These are phyloP conservation scores for Torulaspora franciscae DNA, from an alignment of 805 yeast genomes.

Conservation along the genomic window DNA sequence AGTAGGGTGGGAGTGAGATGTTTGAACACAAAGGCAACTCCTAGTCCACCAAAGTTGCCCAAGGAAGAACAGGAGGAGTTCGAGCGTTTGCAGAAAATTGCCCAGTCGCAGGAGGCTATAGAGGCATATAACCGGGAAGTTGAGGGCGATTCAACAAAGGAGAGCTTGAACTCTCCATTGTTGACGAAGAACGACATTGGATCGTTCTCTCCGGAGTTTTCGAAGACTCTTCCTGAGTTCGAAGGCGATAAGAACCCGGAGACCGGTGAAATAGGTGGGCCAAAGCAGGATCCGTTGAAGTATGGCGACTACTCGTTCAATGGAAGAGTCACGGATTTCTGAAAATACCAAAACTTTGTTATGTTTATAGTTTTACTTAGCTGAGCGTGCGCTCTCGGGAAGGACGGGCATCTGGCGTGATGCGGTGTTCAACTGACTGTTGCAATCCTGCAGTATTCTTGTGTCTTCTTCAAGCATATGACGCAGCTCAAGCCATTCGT, in stretches of 20 bases:
- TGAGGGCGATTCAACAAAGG: conserved; percentile 31
- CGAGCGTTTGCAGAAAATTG: conserved; percentile 76
- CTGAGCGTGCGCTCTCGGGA: background rate
- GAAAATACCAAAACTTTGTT: conserved; percentile 7
- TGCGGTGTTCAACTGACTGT: conserved; percentile 14
- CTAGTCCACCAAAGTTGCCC: conserved; percentile 35
- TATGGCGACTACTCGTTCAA: conserved; percentile 93
- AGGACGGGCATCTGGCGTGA: conserved; percentile 8
- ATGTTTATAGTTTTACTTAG: conserved; percentile 1
- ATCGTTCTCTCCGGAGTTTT: conserved; percentile 58
- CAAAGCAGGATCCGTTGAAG: conserved; percentile 91
- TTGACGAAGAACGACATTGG: conserved; percentile 52
- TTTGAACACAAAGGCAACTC: conserved; percentile 20
- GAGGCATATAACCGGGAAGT: conserved; percentile 61
- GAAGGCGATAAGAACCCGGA: conserved; percentile 90
- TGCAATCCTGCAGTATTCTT: conserved; percentile 27
- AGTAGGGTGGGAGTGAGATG: conserved; percentile 5
- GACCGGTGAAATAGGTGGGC: conserved; percentile 96
- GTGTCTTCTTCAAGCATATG: conserved; percentile 35
- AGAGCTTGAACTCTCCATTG: conserved; percentile 35
- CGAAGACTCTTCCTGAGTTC: conserved; percentile 85
- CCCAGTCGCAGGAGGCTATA: conserved; percentile 71
- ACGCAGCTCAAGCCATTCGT: conserved; percentile 35
- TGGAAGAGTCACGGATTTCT: conserved; percentile 95
- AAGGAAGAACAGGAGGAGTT: conserved; percentile 61